Percentiles rank a stretch among this genome's conserved stretches.
Evolutionary conservation across 768 basidiomycete genomes (phyloP).

Genomic region (Russula sp.): DNA sequence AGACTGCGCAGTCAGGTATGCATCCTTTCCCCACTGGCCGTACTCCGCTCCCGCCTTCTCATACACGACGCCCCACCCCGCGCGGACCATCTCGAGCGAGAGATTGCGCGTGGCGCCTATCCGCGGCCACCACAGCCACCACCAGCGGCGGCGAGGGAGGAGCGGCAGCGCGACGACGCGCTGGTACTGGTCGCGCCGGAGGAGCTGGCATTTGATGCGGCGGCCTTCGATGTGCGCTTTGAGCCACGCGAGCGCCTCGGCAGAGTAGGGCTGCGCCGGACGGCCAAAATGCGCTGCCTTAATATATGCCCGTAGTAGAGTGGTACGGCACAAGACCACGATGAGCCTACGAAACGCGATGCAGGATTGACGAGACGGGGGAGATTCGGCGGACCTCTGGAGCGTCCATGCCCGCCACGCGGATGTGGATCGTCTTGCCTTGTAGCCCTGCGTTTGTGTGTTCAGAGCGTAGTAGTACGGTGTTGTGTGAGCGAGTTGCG

Average conservation of each 20-base stretch:
- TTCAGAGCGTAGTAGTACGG: neutral
- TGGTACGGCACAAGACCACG: no score
- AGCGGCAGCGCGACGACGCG: constrained; percentile 71
- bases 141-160: constrained; percentile 51
- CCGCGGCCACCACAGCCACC: constrained; percentile 38
- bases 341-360: neutral
- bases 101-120: constrained; percentile 35
- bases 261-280: constrained; percentile 63
- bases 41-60: constrained; percentile 76
- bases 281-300: constrained; percentile 83
- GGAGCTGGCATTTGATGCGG: constrained; percentile 62
- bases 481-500: neutral
- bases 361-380: neutral
- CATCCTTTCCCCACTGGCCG: constrained; percentile 59
- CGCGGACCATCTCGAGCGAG: constrained; percentile 68
- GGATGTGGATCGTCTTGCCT: constrained; percentile 77
- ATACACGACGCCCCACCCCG: constrained; percentile 74
- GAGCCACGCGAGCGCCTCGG: constrained; percentile 75
- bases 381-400: constrained; percentile 58
- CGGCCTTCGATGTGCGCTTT: constrained; percentile 49
- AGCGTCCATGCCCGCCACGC: constrained; percentile 88
- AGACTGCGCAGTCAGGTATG: constrained; percentile 54
- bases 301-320: neutral
- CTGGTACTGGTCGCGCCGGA: constrained; percentile 76
- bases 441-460: constrained; percentile 49